Percentiles rank a stretch among this genome's conserved stretches.
Evolutionary conservation across 768 basidiomycete genomes (phyloP).

Genomic region (Roridomyces roridus): DNA sequence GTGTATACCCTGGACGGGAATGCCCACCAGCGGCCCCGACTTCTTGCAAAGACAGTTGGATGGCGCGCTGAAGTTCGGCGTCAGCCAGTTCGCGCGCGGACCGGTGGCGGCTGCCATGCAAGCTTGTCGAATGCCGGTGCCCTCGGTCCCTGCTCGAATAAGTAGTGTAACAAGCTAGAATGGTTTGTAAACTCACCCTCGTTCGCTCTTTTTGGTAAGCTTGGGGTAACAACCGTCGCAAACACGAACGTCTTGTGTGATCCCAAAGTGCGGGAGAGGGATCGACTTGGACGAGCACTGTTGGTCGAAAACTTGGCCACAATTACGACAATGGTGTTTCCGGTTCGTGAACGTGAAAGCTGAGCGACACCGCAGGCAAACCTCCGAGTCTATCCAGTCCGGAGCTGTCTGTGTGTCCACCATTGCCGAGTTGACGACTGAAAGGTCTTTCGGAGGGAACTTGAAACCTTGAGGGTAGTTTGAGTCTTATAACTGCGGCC

Average conservation of each 20-base stretch:
- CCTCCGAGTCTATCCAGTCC: constrained; percentile 96
- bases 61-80: constrained; percentile 91
- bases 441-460: constrained; percentile 83
- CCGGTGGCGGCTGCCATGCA: constrained; percentile 59
- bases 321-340: constrained; percentile 98
- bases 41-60: constrained; percentile 89
- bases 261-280: constrained; percentile 91
- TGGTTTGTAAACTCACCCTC: constrained; percentile 45
- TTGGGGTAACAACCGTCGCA: constrained; percentile 92
- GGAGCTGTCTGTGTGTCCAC: constrained; percentile 92
- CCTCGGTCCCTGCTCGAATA: constrained; percentile 43
- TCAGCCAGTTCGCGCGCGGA: constrained; percentile 72
- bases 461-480: constrained; percentile 61
- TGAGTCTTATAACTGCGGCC: background rate
- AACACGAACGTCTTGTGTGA: constrained; percentile 90
- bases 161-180: background rate
- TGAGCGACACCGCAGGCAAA: constrained; percentile 91
- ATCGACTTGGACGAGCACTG: constrained; percentile 86
- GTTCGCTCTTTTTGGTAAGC: constrained; percentile 68
- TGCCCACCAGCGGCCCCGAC: constrained; percentile 55
- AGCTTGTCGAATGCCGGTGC: constrained; percentile 61
- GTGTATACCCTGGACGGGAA: constrained; percentile 70
- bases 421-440: constrained; percentile 78
- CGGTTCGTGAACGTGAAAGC: constrained; percentile 94
- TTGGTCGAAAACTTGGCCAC: constrained; percentile 96